phyloP scores from a whole-genome alignment of 2,329 filamentous ascomycete species.

The Westerdykella ornata region DNA sequence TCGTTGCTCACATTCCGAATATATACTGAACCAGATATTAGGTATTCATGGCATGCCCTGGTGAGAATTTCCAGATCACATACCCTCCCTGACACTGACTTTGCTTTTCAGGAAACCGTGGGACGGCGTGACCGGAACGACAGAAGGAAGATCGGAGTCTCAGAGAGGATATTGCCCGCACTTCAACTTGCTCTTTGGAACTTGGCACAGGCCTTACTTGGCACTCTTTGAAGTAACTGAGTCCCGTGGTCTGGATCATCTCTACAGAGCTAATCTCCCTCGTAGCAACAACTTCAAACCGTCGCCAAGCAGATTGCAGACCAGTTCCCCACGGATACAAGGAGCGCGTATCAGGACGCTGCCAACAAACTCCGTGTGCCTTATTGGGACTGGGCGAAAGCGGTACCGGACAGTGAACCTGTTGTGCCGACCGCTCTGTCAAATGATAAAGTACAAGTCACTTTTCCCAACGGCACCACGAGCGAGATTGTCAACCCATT shows the following conservation, averaged over 20 bases:
- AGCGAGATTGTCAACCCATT: slow-evolving; percentile 33
- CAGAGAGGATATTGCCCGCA: slow-evolving; percentile 65
- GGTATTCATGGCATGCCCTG: slow-evolving; percentile 18
- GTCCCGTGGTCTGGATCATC: background rate
- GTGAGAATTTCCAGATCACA: slow-evolving; percentile 5
- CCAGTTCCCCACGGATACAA: slow-evolving; percentile 29
- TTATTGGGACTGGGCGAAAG: slow-evolving; percentile 42
- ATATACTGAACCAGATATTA: slow-evolving; percentile 2
- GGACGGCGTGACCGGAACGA: slow-evolving; percentile 48
- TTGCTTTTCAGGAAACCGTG: slow-evolving; percentile 41
- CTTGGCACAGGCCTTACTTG: slow-evolving; percentile 77
- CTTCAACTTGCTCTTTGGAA: slow-evolving; percentile 66
- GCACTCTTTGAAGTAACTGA: slow-evolving; percentile 49
- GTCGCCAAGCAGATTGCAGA: slow-evolving; percentile 34
- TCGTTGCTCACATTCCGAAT: background rate
- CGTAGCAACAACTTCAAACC: slow-evolving; percentile 34
- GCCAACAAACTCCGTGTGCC: slow-evolving; percentile 37
- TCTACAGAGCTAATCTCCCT: background rate
- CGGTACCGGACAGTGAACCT: slow-evolving; percentile 20
- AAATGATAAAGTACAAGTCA: slow-evolving; percentile 33
- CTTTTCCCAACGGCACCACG: slow-evolving; percentile 28
- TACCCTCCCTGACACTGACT: slow-evolving; percentile 2
- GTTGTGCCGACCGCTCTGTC: slow-evolving; percentile 33
- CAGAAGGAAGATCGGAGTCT: slow-evolving; percentile 37
- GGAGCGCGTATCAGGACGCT: slow-evolving; percentile 32